These are phyloP conservation scores for Botrytis byssoidea DNA, from an alignment of 2,329 filamentous ascomycete genomes.

Conservation along the genomic window DNA sequence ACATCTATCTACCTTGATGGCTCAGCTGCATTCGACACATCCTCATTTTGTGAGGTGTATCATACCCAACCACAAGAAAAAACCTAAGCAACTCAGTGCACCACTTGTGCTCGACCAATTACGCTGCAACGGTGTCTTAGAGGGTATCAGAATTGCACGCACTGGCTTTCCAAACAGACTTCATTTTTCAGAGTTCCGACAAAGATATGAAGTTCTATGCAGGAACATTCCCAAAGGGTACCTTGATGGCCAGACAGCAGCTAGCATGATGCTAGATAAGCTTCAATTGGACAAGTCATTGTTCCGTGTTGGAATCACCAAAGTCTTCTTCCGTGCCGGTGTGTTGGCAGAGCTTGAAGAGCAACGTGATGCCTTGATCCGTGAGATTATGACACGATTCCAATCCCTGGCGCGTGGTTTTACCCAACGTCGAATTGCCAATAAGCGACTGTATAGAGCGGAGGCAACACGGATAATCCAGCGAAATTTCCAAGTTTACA, in stretches of 20 bases:
- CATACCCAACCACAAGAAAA: slow-evolving; percentile 96
- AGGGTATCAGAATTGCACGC: slow-evolving; percentile 93
- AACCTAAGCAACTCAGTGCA: slow-evolving; percentile 87
- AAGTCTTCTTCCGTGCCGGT: slow-evolving; percentile 96
- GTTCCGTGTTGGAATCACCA: slow-evolving; percentile 91
- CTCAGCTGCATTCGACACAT: slow-evolving; percentile 89
- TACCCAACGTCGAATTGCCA: slow-evolving; percentile 79
- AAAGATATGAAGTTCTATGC: slow-evolving; percentile 94
- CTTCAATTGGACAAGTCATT: slow-evolving; percentile 80
- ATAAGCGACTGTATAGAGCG: slow-evolving; percentile 90
- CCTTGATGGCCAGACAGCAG: slow-evolving; percentile 82
- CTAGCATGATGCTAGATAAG: slow-evolving; percentile 83
- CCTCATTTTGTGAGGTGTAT: slow-evolving; percentile 99
- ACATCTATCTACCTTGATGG: slow-evolving; percentile 94
- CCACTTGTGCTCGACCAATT: slow-evolving; percentile 94
- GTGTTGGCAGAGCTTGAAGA: slow-evolving; percentile 97
- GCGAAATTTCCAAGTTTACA: slow-evolving; percentile 87
- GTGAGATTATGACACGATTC: slow-evolving; percentile 89
- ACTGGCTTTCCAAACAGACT: slow-evolving; percentile 96
- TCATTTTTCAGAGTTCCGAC: slow-evolving; percentile 88
- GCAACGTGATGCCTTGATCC: slow-evolving; percentile 86
- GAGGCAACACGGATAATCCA: slow-evolving; percentile 96
- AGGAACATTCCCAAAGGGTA: slow-evolving; percentile 85
- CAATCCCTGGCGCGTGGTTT: slow-evolving; percentile 91
- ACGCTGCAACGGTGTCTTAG: slow-evolving; percentile 98